These are phyloP conservation scores for Candida manassasensis DNA, from an alignment of 805 yeast species.

Conservation along the genomic window DNA sequence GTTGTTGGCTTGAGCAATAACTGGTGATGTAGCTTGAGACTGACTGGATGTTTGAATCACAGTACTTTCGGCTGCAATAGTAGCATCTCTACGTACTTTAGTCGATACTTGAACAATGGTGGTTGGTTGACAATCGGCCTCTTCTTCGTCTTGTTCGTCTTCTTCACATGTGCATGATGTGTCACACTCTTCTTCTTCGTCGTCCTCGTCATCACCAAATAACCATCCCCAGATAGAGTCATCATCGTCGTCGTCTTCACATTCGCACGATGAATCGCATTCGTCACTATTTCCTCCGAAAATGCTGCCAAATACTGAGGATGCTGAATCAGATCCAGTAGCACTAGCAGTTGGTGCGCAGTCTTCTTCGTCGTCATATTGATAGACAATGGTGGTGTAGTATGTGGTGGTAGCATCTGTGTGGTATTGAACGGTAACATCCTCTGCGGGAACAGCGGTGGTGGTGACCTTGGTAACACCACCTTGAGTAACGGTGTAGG, in stretches of 20 bases:
- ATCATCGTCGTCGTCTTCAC: slow-evolving; percentile 6
- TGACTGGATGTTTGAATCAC: background rate
- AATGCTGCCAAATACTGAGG: background rate
- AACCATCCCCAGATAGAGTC: slow-evolving; percentile 2
- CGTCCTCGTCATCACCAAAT: slow-evolving; percentile 12
- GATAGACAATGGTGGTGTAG: slow-evolving; percentile 8
- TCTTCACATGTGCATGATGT: slow-evolving; percentile 9
- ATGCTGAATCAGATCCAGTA: background rate
- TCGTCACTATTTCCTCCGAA: slow-evolving; percentile 8
- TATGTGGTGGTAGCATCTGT: slow-evolving; percentile 12
- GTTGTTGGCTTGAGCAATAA: slow-evolving; percentile 5
- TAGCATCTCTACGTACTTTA: slow-evolving; percentile 5
- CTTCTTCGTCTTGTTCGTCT: slow-evolving; percentile 14
- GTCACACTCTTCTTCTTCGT: slow-evolving; percentile 13
- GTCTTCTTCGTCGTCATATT: slow-evolving; percentile 11
- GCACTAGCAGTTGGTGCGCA: slow-evolving; percentile 9
- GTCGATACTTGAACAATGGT: slow-evolving; percentile 5
- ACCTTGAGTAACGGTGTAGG: slow-evolving; percentile 2
- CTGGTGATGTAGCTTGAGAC: slow-evolving; percentile 1
- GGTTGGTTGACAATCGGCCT: slow-evolving; percentile 14
- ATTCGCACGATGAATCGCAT: slow-evolving; percentile 8
- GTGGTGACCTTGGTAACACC: background rate
- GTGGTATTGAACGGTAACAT: slow-evolving; percentile 10
- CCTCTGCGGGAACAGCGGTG: slow-evolving; percentile 4
- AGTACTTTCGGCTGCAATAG: slow-evolving; percentile 3